Evolutionary conservation across 2,329 filamentous ascomycete species (phyloP).

Genomic region (Lasiodiplodia citricola): DNA sequence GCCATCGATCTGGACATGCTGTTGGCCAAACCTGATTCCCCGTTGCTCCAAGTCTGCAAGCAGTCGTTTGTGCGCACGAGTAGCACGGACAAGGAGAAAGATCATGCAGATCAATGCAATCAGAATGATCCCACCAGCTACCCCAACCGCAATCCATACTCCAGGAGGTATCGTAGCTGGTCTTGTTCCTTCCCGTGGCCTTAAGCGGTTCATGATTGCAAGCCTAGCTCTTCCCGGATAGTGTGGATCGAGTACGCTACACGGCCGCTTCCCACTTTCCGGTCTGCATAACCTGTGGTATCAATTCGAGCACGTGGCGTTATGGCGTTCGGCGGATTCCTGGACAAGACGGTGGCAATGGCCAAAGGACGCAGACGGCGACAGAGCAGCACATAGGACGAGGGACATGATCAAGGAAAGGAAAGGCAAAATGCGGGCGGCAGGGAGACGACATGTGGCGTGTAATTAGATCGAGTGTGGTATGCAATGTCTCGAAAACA

Average conservation of each 20-base stretch:
- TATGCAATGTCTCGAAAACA: slow-evolving; percentile 25
- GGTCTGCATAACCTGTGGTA: slow-evolving; percentile 11
- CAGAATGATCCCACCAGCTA: slow-evolving; percentile 34
- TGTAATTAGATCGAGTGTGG: slow-evolving; percentile 25
- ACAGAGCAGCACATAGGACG: slow-evolving; percentile 8
- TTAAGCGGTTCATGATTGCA: neutral
- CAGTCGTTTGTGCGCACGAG: slow-evolving; percentile 37
- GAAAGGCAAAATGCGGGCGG: slow-evolving; percentile 15
- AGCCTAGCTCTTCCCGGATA: neutral
- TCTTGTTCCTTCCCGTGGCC: neutral
- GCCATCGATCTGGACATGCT: slow-evolving; percentile 27
- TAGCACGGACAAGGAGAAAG: slow-evolving; percentile 36
- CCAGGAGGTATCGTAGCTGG: slow-evolving; percentile 12
- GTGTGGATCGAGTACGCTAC: neutral
- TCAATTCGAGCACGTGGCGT: slow-evolving; percentile 6
- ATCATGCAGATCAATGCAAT: slow-evolving; percentile 35
- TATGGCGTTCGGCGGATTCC: slow-evolving; percentile 1
- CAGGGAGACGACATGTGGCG: slow-evolving; percentile 24
- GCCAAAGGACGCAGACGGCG: slow-evolving; percentile 12
- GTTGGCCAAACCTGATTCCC: slow-evolving; percentile 37
- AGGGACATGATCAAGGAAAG: slow-evolving; percentile 17
- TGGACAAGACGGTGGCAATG: neutral
- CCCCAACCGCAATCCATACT: slow-evolving; percentile 23
- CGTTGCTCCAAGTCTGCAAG: slow-evolving; percentile 41
- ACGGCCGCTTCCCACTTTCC: neutral